Base-by-base conservation (phyloP, 2,329 filamentous ascomycete genomes). In the Colletotrichum sp. region DNA sequence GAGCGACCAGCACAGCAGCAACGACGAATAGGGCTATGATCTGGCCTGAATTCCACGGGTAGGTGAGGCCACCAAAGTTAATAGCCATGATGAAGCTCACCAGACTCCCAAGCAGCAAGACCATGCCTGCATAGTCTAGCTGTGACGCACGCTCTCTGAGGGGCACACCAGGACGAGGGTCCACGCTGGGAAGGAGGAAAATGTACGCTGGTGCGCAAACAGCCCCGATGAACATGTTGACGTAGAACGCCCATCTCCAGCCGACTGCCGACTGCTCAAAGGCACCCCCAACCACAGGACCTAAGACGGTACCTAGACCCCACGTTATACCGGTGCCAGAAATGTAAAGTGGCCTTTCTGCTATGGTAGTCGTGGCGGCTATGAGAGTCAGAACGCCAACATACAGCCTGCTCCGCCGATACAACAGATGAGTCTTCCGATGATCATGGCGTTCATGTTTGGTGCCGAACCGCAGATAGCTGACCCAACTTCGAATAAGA, bases 171-270 rank as follows among this genome's bases (percentile, higher is more conserved):
- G 78, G 34, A 32, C 77, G 74, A 9, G 77, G 79, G 30, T 80
- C 71, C 26, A 79, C 68, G 8, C 77, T 71, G 2, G 82, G 80
- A 10, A 84, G 74, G 18, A 81, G 68, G 26, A 82, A 81, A 44
- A 85, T 18, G 55, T 79, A 82, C 21, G 80, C 78, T 8, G 82
- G 82, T 6, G 78, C 72, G 15, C 77, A 74, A 79, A 82, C 69
- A 16, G 81, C 87, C 18, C 82, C 88, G 18, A 87, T 86, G 66
- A 88, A 82, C 8, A 91, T 82, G 72, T 91, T 91, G 80, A 91
- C 88, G 77, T 92, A 92, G 65, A 87, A 87, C 1, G 82, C 81
- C 83, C 83, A 86, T 72, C 87, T 74, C 87, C 87, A 88, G 2
- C 81, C 83, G 4, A 83, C 85, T 3, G 80, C 78, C 8, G 79